A percentile compares a stretch with the other conserved stretches of the same genome.
Conservation (phyloP, 495 filamentous ascomycete genomes). For the Friedmanniomyces endolithicus region DNA sequence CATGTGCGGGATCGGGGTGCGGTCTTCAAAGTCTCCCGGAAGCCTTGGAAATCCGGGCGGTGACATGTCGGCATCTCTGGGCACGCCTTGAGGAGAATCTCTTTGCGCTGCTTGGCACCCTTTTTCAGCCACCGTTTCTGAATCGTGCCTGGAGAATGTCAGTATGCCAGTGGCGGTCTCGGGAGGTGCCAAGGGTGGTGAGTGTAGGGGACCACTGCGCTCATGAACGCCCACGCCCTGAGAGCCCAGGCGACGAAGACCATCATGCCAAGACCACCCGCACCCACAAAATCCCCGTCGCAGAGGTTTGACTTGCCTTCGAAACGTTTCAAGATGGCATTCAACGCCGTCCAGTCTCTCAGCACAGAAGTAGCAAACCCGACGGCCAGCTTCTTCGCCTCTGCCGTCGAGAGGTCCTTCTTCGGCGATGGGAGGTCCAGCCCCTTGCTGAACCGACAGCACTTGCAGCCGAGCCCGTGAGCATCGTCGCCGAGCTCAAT, state of each 20-base stretch:
- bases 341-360: conserved; percentile 19
- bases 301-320: conserved; percentile 24
- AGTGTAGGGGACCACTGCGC: too few species aligned
- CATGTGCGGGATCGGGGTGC: conserved; percentile 12
- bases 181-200: too few species aligned
- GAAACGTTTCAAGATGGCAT: conserved; percentile 32
- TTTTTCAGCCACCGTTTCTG: conserved; percentile 42
- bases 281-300: too few species aligned
- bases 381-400: neutral
- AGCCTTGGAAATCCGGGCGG: conserved; percentile 40
- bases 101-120: conserved; percentile 29
- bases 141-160: conserved; percentile 17
- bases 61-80: conserved; percentile 39
- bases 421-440: neutral
- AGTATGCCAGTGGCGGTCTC: neutral
- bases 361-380: conserved; percentile 16
- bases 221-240: too few species aligned
- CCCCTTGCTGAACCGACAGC: conserved; percentile 2
- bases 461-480: conserved; percentile 3
- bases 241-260: too few species aligned
- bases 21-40: conserved; percentile 23
- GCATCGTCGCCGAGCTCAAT: conserved; percentile 6
- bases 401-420: neutral
- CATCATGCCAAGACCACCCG: too few species aligned
- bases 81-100: conserved; percentile 32